phyloP scores from a whole-genome alignment of 768 basidiomycete genomes.

The Leccinum variicolor region DNA sequence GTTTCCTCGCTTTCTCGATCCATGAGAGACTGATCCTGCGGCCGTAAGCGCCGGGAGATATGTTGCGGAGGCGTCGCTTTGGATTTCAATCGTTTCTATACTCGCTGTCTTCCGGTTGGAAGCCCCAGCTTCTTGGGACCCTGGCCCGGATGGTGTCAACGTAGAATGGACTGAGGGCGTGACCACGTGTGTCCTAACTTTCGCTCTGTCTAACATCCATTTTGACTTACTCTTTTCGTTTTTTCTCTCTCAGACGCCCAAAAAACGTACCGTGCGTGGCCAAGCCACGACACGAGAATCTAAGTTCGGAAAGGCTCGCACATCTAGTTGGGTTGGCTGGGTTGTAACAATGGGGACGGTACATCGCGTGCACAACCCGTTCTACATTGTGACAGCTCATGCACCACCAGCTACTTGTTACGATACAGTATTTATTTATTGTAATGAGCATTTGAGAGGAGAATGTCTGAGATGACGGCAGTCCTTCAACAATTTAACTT shows the following conservation, averaged over 20 bases:
- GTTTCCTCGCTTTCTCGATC: not conserved
- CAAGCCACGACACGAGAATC: slow-evolving; percentile 1
- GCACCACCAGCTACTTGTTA: not conserved
- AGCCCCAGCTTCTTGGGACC: slow-evolving; percentile 11
- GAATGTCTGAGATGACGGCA: not conserved
- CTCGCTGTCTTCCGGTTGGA: slow-evolving; percentile 18
- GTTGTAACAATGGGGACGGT: slow-evolving; percentile 1
- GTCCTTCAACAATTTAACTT: not conserved
- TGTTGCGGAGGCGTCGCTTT: slow-evolving; percentile 39
- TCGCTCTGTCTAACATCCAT: not conserved
- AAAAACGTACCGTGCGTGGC: slow-evolving; percentile 10
- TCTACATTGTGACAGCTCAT: not conserved
- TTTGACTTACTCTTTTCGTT: not conserved
- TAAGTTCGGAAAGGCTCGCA: slow-evolving; percentile 13
- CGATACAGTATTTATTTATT: not conserved
- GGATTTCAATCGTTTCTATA: slow-evolving; percentile 24
- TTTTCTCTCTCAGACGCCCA: slow-evolving; percentile 9
- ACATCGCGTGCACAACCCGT: not conserved
- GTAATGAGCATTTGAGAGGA: not conserved
- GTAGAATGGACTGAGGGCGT: slow-evolving; percentile 20
- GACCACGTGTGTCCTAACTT: slow-evolving; percentile 16
- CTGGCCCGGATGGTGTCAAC: slow-evolving; percentile 18
- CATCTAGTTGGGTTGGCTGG: slow-evolving; percentile 5
- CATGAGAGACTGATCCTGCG: not conserved
- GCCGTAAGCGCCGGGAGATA: slow-evolving; percentile 39